Evolutionary conservation across 306 rosid species (phyloP).

Genomic region (Quercus robur): DNA sequence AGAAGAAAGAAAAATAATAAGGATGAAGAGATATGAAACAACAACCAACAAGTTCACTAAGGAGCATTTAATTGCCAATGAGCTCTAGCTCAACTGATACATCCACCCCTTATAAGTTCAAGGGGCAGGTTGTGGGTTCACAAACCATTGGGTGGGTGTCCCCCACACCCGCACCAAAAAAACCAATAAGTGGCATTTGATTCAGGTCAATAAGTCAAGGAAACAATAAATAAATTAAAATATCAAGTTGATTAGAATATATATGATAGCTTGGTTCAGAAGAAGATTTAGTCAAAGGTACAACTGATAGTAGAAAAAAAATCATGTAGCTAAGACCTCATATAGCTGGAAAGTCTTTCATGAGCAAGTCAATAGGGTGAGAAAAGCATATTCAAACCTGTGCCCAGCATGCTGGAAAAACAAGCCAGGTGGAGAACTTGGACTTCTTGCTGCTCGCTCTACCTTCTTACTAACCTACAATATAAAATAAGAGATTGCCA

Average conservation of each 20-base stretch:
- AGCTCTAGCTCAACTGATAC: no score
- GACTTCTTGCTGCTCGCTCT: constrained; percentile 64
- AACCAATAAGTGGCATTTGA: not conserved
- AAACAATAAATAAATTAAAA: not conserved
- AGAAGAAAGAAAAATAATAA: not conserved
- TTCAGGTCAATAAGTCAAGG: not conserved
- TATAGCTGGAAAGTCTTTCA: not conserved
- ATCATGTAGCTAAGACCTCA: not conserved
- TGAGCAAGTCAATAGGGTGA: not conserved
- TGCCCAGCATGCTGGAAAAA: constrained; percentile 99
- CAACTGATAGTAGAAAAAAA: not conserved
- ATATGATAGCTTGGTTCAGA: not conserved
- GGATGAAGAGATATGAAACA: not conserved
- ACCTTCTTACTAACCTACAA: constrained; percentile 72
- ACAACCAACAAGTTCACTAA: not conserved
- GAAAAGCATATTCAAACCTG: constrained; percentile 50
- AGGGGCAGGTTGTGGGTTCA: no score
- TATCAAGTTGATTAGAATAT: not conserved
- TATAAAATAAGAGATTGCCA: constrained; percentile 11
- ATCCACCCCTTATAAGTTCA: no score
- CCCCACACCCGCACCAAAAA: no score
- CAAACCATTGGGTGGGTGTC: no score
- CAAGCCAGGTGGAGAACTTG: constrained; percentile 74
- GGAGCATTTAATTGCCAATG: not conserved
- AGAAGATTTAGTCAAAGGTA: not conserved